phyloP scores from a whole-genome alignment of 257 asterid genomes.

The Solanum chaucha region DNA sequence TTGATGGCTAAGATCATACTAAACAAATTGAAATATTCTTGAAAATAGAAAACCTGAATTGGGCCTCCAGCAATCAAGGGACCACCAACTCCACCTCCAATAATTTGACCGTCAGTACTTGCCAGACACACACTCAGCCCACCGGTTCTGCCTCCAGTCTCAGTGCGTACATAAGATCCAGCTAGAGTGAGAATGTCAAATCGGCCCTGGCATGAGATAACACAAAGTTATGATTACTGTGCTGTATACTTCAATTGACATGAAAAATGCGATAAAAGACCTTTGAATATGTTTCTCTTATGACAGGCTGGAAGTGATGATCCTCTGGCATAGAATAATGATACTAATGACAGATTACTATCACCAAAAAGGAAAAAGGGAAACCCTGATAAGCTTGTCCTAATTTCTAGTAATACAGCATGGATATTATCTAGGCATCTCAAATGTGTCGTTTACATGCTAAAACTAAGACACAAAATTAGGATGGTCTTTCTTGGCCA shows the following conservation, averaged over 20 bases:
- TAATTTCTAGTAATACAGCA: background rate
- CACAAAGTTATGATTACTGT: background rate
- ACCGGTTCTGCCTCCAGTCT: conserved; percentile 42
- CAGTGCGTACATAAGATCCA: conserved; percentile 52
- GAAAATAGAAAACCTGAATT: conserved; percentile 25
- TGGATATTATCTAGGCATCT: background rate
- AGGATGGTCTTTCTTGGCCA: background rate
- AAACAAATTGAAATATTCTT: background rate
- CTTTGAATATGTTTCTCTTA: background rate
- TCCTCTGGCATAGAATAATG: background rate
- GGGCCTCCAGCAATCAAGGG: conserved; percentile 61
- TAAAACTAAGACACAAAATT: background rate
- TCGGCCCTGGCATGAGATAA: conserved; percentile 31
- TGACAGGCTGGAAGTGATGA: background rate
- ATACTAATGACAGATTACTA: background rate
- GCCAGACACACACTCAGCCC: conserved; percentile 53
- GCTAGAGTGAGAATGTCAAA: conserved; percentile 47
- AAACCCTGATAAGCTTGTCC: background rate
- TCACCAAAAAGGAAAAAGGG: background rate
- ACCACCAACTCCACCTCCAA: conserved; percentile 65
- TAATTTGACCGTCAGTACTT: conserved; percentile 48
- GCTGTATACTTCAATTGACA: background rate
- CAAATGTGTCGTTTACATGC: background rate
- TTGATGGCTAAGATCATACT: background rate
- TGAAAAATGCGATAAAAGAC: background rate